Base-by-base conservation (phyloP, 495 filamentous ascomycete species). In the Neurospora sp. region DNA sequence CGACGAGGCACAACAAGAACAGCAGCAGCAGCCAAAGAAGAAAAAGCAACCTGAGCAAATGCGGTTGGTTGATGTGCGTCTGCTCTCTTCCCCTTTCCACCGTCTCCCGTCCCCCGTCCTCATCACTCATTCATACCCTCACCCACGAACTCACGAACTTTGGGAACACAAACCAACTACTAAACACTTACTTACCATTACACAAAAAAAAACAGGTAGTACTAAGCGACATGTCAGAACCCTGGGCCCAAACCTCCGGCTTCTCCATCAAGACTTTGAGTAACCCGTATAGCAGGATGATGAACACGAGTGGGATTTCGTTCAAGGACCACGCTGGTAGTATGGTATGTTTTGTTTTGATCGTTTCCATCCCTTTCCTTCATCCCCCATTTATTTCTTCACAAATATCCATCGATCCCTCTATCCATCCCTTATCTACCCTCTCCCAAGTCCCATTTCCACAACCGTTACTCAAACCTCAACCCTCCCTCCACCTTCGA, bases 171-270 rank as follows among this genome's bases (percentile, higher is more conserved):
- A 45, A n/a, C 42, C 8, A 45, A 45, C 42, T n/a, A 18, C 42
- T 45, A n/a, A 6, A 44, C 7, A 44, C 2, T 18, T 45, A 18
- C 18, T 18, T 45, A 18, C 18, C 18, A 14, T 45, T 45, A 16
- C 41, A 31, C 8, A 42, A 42, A 39, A 37, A 37, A 12, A 27
- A 45, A 73, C 73, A 86, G 84, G 74, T 99, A 77, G 92, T 99
- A 77, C 83, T 99, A 76, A 96, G 93, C 87, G 96, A 99, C 90
- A 99, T 99, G 96, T 99, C 89, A 84, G 95, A 86, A 85, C 94
- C 96, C 92, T 97, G 93, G 94, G 82, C 86, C 75, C 91, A 92
- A 85, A 89, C 87, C 40, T 87, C 87, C 77, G 91, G 91, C 47
- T 93, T 90, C 83, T 90, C 89, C 85, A 90, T 91, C 83, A 92